A percentile compares a stretch with the other conserved stretches of the same genome.
Conservation (phyloP, 164 flowering plant genomes). For the Magnolia officinalis region DNA sequence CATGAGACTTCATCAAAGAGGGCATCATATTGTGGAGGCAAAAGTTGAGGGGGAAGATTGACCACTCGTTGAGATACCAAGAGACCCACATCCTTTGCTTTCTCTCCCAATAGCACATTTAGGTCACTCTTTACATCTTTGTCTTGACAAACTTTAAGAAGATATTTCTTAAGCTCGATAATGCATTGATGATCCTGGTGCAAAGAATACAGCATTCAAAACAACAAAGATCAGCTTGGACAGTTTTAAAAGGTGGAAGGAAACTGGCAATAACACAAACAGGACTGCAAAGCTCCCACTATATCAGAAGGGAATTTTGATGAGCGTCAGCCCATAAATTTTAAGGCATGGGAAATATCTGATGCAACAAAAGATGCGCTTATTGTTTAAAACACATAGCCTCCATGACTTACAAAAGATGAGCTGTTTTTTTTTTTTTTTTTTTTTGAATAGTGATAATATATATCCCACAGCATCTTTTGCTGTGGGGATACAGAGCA, state of each 20-base stretch:
- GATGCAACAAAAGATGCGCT: not conserved
- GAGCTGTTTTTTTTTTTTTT: not conserved
- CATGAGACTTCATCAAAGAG: conserved; percentile 91
- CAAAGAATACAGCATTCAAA: not conserved
- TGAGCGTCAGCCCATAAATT: not conserved
- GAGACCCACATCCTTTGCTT: conserved; percentile 61
- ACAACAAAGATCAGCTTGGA: not conserved
- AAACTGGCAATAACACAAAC: not conserved
- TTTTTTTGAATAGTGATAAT: no score
- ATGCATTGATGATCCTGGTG: conserved; percentile 62
- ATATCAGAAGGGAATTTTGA: not conserved
- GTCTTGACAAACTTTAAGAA: conserved; percentile 51
- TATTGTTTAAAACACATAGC: not conserved
- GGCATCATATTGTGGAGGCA: conserved; percentile 78
- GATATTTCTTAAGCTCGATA: conserved; percentile 54
- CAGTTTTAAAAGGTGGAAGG: not conserved
- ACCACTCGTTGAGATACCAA: conserved; percentile 75
- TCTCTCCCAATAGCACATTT: conserved; percentile 45
- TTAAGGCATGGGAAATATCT: not conserved
- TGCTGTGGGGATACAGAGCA: no score
- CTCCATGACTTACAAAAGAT: not conserved
- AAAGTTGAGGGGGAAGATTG: conserved; percentile 85
- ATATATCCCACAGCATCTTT: no score
- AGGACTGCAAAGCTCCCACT: not conserved
- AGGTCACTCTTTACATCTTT: conserved; percentile 27